phyloP scores from a whole-genome alignment of 2,329 filamentous ascomycete species.

The Podosphaera xanthii region DNA sequence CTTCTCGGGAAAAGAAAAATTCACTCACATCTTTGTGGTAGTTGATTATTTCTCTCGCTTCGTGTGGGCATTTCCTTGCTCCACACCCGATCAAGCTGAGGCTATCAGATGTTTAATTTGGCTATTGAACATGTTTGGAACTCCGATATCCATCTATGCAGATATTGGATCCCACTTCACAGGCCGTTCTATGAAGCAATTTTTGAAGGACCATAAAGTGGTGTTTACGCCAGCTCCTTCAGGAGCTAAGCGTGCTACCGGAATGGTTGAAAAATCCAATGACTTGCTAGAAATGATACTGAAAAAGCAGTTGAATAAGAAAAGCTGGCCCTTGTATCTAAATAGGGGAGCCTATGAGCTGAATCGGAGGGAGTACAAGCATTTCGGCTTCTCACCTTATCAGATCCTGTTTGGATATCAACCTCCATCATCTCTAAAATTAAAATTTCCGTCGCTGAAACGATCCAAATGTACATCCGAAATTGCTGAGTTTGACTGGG shows the following conservation, averaged over 20 bases:
- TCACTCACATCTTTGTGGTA: neutral
- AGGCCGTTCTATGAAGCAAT: neutral
- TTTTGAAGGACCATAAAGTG: neutral
- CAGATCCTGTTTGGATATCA: neutral
- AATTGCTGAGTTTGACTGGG: neutral
- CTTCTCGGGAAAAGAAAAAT: neutral
- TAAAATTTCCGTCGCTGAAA: neutral
- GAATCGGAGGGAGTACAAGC: neutral
- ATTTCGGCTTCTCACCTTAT: neutral
- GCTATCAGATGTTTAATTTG: neutral
- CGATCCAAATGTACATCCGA: neutral
- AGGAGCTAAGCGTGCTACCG: neutral
- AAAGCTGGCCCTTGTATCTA: neutral
- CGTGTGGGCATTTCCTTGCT: neutral
- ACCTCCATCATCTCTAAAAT: neutral
- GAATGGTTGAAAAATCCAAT: conserved; percentile 1
- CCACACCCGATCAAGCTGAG: neutral
- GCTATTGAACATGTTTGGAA: neutral
- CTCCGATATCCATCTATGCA: neutral
- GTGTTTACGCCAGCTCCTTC: neutral
- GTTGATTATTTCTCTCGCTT: neutral
- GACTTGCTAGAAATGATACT: neutral
- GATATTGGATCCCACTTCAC: neutral
- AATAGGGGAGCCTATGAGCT: neutral
- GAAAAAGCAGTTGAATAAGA: neutral